Percentiles rank a stretch among this genome's conserved stretches.
These are phyloP conservation scores for Discostella stelligera DNA, from an alignment of 352 stramenopile genomes.

Conservation along the genomic window DNA sequence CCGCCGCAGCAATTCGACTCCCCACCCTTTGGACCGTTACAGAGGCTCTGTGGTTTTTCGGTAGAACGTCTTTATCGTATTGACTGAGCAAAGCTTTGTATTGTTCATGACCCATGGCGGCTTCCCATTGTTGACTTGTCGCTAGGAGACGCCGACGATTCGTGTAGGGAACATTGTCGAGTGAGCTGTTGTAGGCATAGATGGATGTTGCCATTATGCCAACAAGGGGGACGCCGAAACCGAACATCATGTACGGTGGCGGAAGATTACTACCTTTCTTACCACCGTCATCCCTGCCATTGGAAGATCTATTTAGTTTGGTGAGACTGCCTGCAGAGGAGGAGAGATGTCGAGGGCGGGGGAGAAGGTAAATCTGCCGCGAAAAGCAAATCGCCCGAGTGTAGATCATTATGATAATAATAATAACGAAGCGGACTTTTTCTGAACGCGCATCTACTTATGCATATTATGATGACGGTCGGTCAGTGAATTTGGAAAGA, in stretches of 20 bases:
- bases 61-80: conserved; percentile 57
- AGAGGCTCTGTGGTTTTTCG: conserved; percentile 59
- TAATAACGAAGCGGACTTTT: neutral
- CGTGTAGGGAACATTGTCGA: conserved; percentile 68
- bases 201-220: conserved; percentile 20
- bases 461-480: too few relatives aligned
- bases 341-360: neutral
- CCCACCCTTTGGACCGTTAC: conserved; percentile 69
- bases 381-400: neutral
- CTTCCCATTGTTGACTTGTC: conserved; percentile 62
- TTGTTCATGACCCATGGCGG: conserved; percentile 58
- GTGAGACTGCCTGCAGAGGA: neutral
- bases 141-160: conserved; percentile 38
- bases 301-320: neutral
- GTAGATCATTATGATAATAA: neutral
- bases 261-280: conserved; percentile 1
- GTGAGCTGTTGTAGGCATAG: conserved; percentile 57
- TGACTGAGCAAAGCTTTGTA: conserved; percentile 60
- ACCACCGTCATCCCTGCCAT: neutral
- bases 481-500: too few relatives aligned
- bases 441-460: too few relatives aligned
- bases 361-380: neutral
- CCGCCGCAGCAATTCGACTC: conserved; percentile 58
- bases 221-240: conserved; percentile 11
- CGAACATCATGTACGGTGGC: conserved; percentile 24